phyloP scores from a whole-genome alignment of 345 rosid species.

The Ricinus communis region DNA sequence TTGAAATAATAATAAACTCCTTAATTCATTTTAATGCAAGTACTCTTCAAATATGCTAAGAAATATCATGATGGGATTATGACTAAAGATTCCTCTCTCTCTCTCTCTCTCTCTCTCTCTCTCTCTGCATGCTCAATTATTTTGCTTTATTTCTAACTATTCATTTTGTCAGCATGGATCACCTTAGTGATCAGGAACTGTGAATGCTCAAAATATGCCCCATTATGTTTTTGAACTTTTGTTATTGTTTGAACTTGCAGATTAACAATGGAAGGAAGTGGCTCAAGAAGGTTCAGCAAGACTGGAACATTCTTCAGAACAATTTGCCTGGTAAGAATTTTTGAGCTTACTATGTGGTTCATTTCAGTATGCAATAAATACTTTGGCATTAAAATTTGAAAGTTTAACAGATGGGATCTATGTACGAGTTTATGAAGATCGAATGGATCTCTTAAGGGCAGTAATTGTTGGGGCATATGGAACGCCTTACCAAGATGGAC shows the following conservation, averaged over 20 bases:
- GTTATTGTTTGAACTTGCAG: slow-evolving; percentile 42
- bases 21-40: not conserved
- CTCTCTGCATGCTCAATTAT: not conserved
- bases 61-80: not conserved
- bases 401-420: slow-evolving; percentile 72
- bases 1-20: not conserved
- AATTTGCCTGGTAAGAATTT: slow-evolving; percentile 81
- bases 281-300: slow-evolving; percentile 96
- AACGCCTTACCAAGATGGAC: slow-evolving; percentile 98
- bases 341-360: slow-evolving; percentile 2
- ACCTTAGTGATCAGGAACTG: slow-evolving; percentile 3
- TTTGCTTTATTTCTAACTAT: not conserved
- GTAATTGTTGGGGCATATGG: slow-evolving; percentile 93
- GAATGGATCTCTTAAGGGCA: slow-evolving; percentile 93
- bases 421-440: slow-evolving; percentile 86
- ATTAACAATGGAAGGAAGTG: slow-evolving; percentile 72
- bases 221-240: not conserved
- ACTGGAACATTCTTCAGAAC: slow-evolving; percentile 95
- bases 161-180: not conserved
- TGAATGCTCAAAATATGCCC: not conserved
- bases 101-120: too few relatives aligned
- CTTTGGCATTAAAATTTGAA: slow-evolving; percentile 9
- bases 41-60: not conserved
- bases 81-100: not conserved
- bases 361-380: slow-evolving; percentile 3